Evolutionary conservation across 495 filamentous ascomycete genomes (phyloP), one percentile per base, ranked within the genome.

Genomic region (Apiosordaria backusii): DNA sequence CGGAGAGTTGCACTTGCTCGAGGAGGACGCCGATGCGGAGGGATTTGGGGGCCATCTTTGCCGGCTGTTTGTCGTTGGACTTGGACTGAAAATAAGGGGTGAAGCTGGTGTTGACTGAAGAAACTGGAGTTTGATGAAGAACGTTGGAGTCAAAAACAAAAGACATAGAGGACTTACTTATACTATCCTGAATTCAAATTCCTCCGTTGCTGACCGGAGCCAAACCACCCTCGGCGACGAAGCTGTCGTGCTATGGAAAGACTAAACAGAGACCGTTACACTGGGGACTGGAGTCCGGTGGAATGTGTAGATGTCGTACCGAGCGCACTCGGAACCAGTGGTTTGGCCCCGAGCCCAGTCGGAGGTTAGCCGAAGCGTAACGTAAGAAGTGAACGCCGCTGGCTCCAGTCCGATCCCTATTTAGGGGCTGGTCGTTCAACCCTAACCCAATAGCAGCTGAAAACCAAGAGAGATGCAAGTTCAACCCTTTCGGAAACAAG

Each of bases 11-110:
- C 18, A 71, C 71, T 4, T 26, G 50, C 25, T 73, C 71, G 60
- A 73, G 65, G 62, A 71, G 63, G n/a, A 73, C 63, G 50, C 60
- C 68, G 40, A 73, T 67, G 67, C 66, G 71, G 67, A 69, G 54
- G 26, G 50, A 50, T 40, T 68, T 71, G 55, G 55, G 53, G 26
- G 21, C 19, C 52, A 55, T 55, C 22, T 55, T 55, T 1, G 52
- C 18, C 22, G 50, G 19, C 16, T 4, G 13, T 29, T 29, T 3
- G 4, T 4, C 7, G 27, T 3, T 29, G 7, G 27, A 29, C 27
- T 29, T 29, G 27, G 27, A n/a, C n/a, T n/a, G n/a, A 29, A 29
- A 7, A 29, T 7, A 29, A 29, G 7, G 27, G 27, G 3, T 29
- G 3, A 7, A 7, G 27, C 27, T 29, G 27, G 27, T 9, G 35